A percentile compares a stretch with the other conserved stretches of the same genome.
These are phyloP conservation scores for Ramichloridium luteum DNA, from an alignment of 2,329 filamentous ascomycete species.

Conservation along the genomic window DNA sequence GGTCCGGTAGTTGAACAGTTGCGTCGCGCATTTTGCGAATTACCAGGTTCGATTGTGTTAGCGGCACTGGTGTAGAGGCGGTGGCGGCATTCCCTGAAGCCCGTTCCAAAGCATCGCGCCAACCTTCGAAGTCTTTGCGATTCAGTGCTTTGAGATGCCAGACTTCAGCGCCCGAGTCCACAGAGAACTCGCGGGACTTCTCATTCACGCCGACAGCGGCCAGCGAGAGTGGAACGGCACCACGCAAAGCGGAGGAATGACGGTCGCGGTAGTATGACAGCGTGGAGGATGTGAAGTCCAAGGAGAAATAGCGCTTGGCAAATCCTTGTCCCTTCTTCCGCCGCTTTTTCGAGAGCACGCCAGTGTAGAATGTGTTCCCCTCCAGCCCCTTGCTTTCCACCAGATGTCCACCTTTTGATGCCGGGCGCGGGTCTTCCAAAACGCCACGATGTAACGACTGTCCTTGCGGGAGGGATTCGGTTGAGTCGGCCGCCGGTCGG, in stretches of 20 bases:
- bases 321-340: slow-evolving; percentile 91
- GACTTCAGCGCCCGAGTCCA: slow-evolving; percentile 91
- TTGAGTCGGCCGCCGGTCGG: slow-evolving; percentile 35
- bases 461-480: slow-evolving; percentile 37
- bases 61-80: slow-evolving; percentile 16
- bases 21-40: no score
- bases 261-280: slow-evolving; percentile 94
- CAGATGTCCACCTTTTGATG: slow-evolving; percentile 25
- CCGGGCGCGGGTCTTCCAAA: slow-evolving; percentile 29
- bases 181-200: slow-evolving; percentile 78
- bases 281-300: slow-evolving; percentile 88
- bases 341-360: slow-evolving; percentile 75
- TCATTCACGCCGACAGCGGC: slow-evolving; percentile 87
- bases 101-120: slow-evolving; percentile 74
- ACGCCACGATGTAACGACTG: slow-evolving; percentile 17
- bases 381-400: slow-evolving; percentile 20
- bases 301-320: slow-evolving; percentile 84
- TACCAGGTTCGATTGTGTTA: slow-evolving; percentile 14
- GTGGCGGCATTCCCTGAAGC: slow-evolving; percentile 46
- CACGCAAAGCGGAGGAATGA: slow-evolving; percentile 81
- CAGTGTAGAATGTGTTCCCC: slow-evolving; percentile 58
- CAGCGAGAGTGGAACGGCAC: slow-evolving; percentile 81
- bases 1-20: slow-evolving; percentile 17
- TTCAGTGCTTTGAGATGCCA: slow-evolving; percentile 86
- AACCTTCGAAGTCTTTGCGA: slow-evolving; percentile 72